A percentile compares a stretch with the other conserved stretches of the same genome.
Evolutionary conservation across 495 filamentous ascomycete species (phyloP).

Genomic region (Penicillium subrubescens): DNA sequence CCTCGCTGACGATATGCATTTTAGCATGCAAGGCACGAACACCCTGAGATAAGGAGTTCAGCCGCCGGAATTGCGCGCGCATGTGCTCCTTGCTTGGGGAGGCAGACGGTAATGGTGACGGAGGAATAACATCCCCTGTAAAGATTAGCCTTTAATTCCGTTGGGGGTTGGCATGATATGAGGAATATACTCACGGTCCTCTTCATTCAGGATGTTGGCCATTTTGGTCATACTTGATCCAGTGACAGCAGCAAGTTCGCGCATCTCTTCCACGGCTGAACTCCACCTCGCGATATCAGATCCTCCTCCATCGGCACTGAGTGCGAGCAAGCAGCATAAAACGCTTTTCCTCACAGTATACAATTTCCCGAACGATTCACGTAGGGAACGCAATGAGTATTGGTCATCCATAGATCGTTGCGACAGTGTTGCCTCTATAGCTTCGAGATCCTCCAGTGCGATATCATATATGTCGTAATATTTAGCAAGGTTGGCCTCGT

Average conservation of each 20-base stretch:
- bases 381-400: constrained; percentile 78
- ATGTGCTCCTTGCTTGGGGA: constrained; percentile 78
- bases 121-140: constrained; percentile 54
- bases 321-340: constrained; percentile 81
- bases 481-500: constrained; percentile 79
- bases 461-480: constrained; percentile 94
- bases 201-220: constrained; percentile 71
- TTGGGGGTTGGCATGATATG: background rate
- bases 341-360: constrained; percentile 80
- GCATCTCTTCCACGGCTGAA: constrained; percentile 74
- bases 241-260: constrained; percentile 59
- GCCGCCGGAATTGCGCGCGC: constrained; percentile 79
- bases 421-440: constrained; percentile 61
- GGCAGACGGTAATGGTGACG: constrained; percentile 66
- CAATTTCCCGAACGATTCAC: constrained; percentile 75
- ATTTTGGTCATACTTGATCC: constrained; percentile 58
- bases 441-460: constrained; percentile 71
- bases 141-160: constrained; percentile 28
- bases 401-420: constrained; percentile 68
- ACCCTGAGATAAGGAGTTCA: constrained; percentile 85
- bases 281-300: constrained; percentile 81
- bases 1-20: constrained; percentile 88
- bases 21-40: constrained; percentile 93
- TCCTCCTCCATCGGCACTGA: constrained; percentile 82
- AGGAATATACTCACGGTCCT: constrained; percentile 66